Percentiles rank a stretch among this genome's conserved stretches.
phyloP scores from a whole-genome alignment of 768 basidiomycete species.

The Pleurotus salmoneostramineus region DNA sequence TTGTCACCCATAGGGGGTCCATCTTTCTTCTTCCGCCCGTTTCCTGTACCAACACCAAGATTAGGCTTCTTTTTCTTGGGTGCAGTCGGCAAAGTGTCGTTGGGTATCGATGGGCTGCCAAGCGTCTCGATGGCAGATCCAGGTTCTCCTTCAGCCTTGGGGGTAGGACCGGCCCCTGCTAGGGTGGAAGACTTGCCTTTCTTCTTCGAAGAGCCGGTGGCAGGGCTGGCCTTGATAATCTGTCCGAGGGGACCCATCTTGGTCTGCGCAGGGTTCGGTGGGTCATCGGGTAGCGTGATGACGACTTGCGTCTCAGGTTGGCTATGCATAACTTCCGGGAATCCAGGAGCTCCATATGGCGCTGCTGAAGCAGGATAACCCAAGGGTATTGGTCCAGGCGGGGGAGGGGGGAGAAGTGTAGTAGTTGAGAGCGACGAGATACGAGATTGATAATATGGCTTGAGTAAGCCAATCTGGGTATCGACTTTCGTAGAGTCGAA shows the following conservation, averaged over 20 bases:
- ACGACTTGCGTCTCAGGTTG: conserved; percentile 11
- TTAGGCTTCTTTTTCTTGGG: conserved; percentile 41
- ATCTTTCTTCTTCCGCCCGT: conserved; percentile 44
- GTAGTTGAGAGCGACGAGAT: conserved; percentile 39
- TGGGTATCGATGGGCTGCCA: conserved; percentile 4
- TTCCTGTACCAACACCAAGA: conserved; percentile 38
- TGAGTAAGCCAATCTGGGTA: conserved; percentile 83
- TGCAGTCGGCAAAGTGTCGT: conserved; percentile 10
- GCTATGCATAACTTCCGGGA: conserved; percentile 14
- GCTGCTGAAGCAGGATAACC: conserved; percentile 18
- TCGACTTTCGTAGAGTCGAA: conserved; percentile 64
- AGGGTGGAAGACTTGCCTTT: conserved; percentile 26
- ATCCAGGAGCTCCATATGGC: conserved; percentile 9
- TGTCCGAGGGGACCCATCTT: conserved; percentile 83
- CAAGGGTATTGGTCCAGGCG: conserved; percentile 13
- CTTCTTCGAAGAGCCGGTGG: conserved; percentile 58
- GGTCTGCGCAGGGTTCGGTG: conserved; percentile 49
- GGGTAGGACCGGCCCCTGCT: conserved; percentile 15
- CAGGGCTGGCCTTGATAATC: conserved; percentile 47
- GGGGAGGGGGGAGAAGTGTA: conserved; percentile 10
- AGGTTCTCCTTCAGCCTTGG: conserved; percentile 14
- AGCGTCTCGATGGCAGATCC: conserved; percentile 15
- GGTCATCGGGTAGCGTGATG: conserved; percentile 60
- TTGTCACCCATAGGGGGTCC: background rate
- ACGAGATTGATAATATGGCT: conserved; percentile 63